A percentile compares a stretch with the other conserved stretches of the same genome.
phyloP scores from a whole-genome alignment of 2,329 filamentous ascomycete species.

The Botrytis porri region DNA sequence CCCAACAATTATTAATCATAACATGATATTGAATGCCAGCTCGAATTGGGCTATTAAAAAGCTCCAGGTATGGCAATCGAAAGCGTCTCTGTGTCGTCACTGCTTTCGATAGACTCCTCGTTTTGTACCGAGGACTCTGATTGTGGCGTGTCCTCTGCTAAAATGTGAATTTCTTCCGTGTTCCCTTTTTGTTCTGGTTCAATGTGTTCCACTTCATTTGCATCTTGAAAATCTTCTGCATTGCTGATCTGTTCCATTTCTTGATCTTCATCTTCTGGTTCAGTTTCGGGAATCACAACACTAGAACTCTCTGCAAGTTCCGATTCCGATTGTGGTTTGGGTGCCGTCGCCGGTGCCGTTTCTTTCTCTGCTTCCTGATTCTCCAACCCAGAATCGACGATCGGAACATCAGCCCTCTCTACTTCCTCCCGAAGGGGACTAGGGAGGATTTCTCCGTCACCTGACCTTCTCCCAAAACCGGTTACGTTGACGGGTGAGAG shows the following conservation, averaged over 20 bases:
- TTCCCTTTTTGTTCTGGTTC: conserved; percentile 12
- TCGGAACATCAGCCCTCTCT: not conserved
- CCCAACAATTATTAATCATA: conserved; percentile 16
- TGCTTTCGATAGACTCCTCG: conserved; percentile 30
- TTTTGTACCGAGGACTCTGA: conserved; percentile 29
- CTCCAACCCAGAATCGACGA: not conserved
- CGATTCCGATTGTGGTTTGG: not conserved
- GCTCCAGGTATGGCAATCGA: conserved; percentile 39
- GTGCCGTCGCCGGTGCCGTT: not conserved
- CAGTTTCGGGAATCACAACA: not conserved
- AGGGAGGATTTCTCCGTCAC: conserved; percentile 10
- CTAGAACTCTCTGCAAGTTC: not conserved
- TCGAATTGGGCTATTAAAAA: conserved; percentile 3
- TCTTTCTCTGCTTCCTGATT: not conserved
- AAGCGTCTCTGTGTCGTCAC: conserved; percentile 23
- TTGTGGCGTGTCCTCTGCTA: conserved; percentile 28
- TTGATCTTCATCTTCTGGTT: not conserved
- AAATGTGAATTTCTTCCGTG: conserved; percentile 4
- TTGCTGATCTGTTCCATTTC: conserved; percentile 12
- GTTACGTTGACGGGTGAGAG: conserved; percentile 17
- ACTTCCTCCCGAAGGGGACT: conserved; percentile 18
- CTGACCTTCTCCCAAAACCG: conserved; percentile 4
- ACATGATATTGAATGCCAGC: conserved; percentile 3
- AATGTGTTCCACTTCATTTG: conserved; percentile 12
- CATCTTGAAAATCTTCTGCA: conserved; percentile 5